These are phyloP conservation scores for Malus asiatica DNA, from an alignment of 306 rosid genomes.

Conservation along the genomic window DNA sequence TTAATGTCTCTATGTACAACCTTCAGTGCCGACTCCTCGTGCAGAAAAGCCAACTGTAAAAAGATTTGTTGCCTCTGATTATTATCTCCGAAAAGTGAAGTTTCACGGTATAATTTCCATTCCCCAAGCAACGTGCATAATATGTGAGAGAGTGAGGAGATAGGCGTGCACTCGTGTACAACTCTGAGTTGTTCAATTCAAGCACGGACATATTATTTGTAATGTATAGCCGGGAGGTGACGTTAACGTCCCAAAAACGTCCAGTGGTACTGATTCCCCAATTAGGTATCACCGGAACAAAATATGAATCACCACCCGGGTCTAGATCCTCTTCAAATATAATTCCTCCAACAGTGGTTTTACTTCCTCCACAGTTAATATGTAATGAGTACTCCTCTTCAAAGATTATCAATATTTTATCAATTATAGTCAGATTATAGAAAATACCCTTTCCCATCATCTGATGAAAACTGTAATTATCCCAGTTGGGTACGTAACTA, in stretches of 20 bases:
- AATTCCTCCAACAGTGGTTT: neutral
- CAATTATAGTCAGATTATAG: neutral
- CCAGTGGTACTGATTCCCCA: neutral
- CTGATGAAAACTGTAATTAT: too few relatives aligned
- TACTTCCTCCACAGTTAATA: neutral
- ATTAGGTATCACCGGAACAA: neutral
- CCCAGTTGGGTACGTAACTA: too few relatives aligned
- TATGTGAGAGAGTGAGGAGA: too few relatives aligned
- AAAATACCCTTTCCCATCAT: neutral
- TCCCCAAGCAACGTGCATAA: too few relatives aligned
- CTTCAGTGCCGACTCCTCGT: conserved; percentile 50
- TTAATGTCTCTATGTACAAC: conserved; percentile 62
- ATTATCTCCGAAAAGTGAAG: too few relatives aligned
- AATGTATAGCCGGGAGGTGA: too few relatives aligned
- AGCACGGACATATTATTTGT: too few relatives aligned
- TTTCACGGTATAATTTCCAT: too few relatives aligned
- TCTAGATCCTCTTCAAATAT: neutral
- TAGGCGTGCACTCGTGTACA: too few relatives aligned
- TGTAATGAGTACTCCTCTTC: neutral
- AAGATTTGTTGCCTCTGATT: too few relatives aligned
- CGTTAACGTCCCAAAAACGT: too few relatives aligned
- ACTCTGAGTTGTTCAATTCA: too few relatives aligned
- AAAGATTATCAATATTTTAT: neutral
- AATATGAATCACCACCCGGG: neutral
- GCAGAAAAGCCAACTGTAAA: conserved; percentile 24